Evolutionary conservation across 805 yeast genomes (phyloP).

Genomic region (Metschnikowia borealis): DNA sequence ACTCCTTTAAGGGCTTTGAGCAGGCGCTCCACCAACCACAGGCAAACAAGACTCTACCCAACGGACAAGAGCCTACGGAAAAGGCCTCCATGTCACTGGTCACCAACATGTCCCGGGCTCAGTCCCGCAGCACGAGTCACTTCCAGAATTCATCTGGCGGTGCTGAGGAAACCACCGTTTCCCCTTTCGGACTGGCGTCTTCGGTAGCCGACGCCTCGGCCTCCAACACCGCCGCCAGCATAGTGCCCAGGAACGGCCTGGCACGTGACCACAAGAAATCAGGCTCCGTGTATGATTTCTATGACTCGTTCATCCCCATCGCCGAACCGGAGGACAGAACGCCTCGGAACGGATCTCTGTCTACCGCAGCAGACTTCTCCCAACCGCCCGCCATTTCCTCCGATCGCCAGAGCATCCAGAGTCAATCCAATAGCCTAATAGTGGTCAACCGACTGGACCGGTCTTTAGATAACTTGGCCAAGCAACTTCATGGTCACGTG

Average conservation of each 20-base stretch:
- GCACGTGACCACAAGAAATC: conserved; percentile 12
- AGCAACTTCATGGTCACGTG: conserved; percentile 32
- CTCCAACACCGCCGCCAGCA: background rate
- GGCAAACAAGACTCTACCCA: conserved; percentile 5
- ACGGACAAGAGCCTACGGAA: conserved; percentile 2
- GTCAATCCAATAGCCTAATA: conserved; percentile 9
- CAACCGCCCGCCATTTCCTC: conserved; percentile 12
- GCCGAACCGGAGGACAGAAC: conserved; percentile 17
- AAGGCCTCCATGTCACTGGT: conserved; percentile 1
- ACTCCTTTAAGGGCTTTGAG: conserved; percentile 33
- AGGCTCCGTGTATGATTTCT: conserved; percentile 37
- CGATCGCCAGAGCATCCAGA: conserved; percentile 11
- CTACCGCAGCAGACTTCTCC: background rate
- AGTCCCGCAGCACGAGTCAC: background rate
- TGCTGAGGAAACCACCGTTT: background rate
- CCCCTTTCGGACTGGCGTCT: background rate
- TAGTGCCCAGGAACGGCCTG: background rate
- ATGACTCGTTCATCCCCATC: conserved; percentile 40
- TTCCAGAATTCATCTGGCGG: background rate
- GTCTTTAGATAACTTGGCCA: conserved; percentile 37
- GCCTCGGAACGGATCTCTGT: background rate
- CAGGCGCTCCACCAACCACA: conserved; percentile 32
- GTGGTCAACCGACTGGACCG: conserved; percentile 6
- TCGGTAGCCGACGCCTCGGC: background rate
- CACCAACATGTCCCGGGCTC: background rate